These are phyloP conservation scores for Neltuma alba DNA, from an alignment of 306 rosid species.

Conservation along the genomic window DNA sequence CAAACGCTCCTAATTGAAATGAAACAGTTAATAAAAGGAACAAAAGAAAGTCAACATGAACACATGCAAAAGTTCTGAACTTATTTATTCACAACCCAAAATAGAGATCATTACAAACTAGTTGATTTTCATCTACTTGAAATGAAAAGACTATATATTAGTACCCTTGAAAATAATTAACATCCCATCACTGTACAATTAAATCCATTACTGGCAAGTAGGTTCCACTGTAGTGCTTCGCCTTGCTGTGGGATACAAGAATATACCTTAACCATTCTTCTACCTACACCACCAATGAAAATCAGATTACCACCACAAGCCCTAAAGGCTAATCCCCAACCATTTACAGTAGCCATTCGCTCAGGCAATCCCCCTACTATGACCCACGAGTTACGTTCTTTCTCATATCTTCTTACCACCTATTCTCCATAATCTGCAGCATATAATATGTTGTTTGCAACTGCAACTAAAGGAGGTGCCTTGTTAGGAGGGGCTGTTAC, in stretches of 20 bases:
- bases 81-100: constrained; percentile 44
- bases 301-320: constrained; percentile 73
- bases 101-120: constrained; percentile 52
- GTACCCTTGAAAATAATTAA: constrained; percentile 49
- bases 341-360: constrained; percentile 56
- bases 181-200: constrained; percentile 84
- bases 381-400: constrained; percentile 46
- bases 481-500: constrained; percentile 51
- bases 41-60: not conserved
- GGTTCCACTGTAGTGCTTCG: constrained; percentile 58
- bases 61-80: constrained; percentile 47
- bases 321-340: constrained; percentile 82
- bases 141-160: constrained; percentile 41
- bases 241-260: constrained; percentile 65
- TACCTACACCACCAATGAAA: constrained; percentile 64
- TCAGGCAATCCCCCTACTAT: constrained; percentile 64
- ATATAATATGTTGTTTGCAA: constrained; percentile 64
- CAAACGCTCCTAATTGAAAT: too few relatives aligned
- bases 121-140: constrained; percentile 45
- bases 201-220: constrained; percentile 62
- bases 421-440: constrained; percentile 65
- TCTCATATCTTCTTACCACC: constrained; percentile 61
- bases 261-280: constrained; percentile 57
- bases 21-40: constrained; percentile 5
- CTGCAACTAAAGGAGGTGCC: constrained; percentile 86